Evolutionary conservation across 202 grass and related monocot genomes (phyloP), one percentile per base, ranked within the genome.

Genomic region (Saccharum hybrid): DNA sequence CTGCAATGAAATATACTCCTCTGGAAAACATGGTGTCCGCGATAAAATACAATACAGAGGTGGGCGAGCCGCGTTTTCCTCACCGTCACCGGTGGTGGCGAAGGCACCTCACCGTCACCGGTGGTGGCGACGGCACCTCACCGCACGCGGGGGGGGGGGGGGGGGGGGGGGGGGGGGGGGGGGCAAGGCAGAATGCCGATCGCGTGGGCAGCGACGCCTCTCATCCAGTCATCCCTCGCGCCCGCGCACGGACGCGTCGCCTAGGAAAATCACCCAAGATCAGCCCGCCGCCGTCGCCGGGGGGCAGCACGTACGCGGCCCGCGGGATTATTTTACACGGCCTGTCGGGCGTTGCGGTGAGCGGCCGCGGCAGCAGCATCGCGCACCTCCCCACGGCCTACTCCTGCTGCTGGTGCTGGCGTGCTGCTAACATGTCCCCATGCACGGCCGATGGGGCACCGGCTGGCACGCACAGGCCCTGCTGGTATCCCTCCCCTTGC

Each of bases 321-420:
- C 36, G 23, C 26, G 66, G 59, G 36, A 66, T 54, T 48, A 43
- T 84, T 69, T 79, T 86, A 4, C 43, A 68, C 61, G 51, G 31
- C 18, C 8, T 86, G 88, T 86, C 84, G 84, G 80, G 84, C 74
- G 88, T 75, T 86, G 83, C 68, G 79, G 57, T 8, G 73, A 8
- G 28, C 76, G 8, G 8, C 57, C 45, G 66, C 83, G 13, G 68
- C 75, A 74, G 34, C 85, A 74, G 54, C 54, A 57, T 57, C 54
- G 19, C 63, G 8, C 16, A 4, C 30, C 26, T 38, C 18, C 10
- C 49, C 48, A 52, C 49, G 8, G 0, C 8, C 61, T 68, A 9
- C 63, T 42, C 56, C 65, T 37, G 37, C 26, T 60, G 57, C 72
- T 43, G 18, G 0, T 16, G 2, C 33, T 34, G 33, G 26, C 26